Percentiles rank a stretch among this genome's conserved stretches.
These are phyloP conservation scores for Pleurotus citrinopileatus DNA, from an alignment of 768 basidiomycete genomes.

Conservation along the genomic window DNA sequence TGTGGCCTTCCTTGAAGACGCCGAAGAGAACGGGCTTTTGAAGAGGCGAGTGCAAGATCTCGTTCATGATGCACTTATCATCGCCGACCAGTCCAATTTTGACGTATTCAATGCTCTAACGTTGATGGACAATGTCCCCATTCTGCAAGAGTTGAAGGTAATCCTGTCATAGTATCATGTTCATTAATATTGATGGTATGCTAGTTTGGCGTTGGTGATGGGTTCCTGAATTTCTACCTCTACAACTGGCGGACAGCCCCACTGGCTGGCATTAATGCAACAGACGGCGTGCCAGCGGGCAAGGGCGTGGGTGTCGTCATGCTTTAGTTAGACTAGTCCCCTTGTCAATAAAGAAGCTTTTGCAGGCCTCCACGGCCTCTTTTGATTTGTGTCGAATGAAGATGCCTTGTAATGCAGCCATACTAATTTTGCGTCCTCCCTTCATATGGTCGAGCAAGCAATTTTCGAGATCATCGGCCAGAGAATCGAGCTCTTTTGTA, in stretches of 20 bases:
- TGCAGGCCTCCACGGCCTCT: constrained; percentile 52
- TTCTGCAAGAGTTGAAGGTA: constrained; percentile 85
- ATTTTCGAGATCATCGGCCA: constrained; percentile 52
- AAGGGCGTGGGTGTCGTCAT: constrained; percentile 91
- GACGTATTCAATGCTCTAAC: constrained; percentile 97
- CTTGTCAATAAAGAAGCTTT: constrained; percentile 38
- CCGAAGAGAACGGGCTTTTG: constrained; percentile 59
- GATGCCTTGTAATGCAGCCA: constrained; percentile 94
- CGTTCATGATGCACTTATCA: constrained; percentile 74
- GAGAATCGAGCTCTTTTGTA: constrained; percentile 30
- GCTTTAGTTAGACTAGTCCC: constrained; percentile 49
- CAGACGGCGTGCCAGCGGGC: constrained; percentile 57
- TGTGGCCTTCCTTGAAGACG: constrained; percentile 57
- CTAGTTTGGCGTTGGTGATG: constrained; percentile 92
- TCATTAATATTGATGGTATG: constrained; percentile 5
- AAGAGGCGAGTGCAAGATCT: constrained; percentile 70
- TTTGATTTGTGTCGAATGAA: constrained; percentile 77
- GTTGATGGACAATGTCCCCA: constrained; percentile 86
- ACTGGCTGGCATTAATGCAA: constrained; percentile 65
- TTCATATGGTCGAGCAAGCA: constrained; percentile 53
- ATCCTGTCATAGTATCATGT: constrained; percentile 14
- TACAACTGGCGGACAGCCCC: constrained; percentile 93
- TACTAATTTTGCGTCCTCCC: constrained; percentile 68
- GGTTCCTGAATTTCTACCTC: constrained; percentile 86
- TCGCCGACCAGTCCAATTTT: constrained; percentile 83